Evolutionary conservation across 352 stramenopile species (phyloP).

Genomic region (Blastocystis sp.): DNA sequence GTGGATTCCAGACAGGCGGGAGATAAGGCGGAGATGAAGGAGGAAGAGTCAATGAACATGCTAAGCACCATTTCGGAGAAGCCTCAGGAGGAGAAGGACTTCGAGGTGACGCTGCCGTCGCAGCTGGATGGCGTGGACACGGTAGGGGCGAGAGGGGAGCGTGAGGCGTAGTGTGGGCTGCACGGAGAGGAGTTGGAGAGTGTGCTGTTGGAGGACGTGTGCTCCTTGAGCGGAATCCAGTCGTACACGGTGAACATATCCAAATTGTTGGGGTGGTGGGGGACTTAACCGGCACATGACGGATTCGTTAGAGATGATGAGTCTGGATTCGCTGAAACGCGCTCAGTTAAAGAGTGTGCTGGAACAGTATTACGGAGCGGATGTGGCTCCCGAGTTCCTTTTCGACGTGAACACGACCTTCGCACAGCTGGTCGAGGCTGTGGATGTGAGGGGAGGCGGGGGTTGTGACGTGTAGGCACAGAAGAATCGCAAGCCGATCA

Average conservation of each 20-base stretch:
- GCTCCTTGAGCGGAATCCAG: slow-evolving; percentile 30
- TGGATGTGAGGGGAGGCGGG: background rate
- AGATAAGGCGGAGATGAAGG: slow-evolving; percentile 26
- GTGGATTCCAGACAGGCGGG: background rate
- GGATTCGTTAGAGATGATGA: slow-evolving; percentile 66
- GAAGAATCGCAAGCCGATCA: slow-evolving; percentile 51
- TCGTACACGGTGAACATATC: slow-evolving; percentile 65
- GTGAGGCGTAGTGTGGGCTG: slow-evolving; percentile 33
- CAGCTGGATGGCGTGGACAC: slow-evolving; percentile 41
- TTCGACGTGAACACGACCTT: slow-evolving; percentile 71
- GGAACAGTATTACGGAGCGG: slow-evolving; percentile 68
- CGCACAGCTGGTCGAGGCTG: slow-evolving; percentile 10
- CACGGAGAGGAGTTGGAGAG: slow-evolving; percentile 65
- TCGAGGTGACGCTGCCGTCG: slow-evolving; percentile 10
- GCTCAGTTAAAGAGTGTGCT: slow-evolving; percentile 59
- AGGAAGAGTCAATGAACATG: background rate
- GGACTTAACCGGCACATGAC: background rate
- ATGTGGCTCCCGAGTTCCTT: slow-evolving; percentile 29
- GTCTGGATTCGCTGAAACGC: slow-evolving; percentile 60
- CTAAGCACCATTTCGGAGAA: slow-evolving; percentile 6
- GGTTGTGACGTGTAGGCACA: slow-evolving; percentile 40
- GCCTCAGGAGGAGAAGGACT: background rate
- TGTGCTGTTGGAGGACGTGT: slow-evolving; percentile 54
- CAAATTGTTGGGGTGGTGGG: background rate
- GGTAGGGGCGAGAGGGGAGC: background rate